A percentile compares a stretch with the other conserved stretches of the same genome.
phyloP scores from a whole-genome alignment of 192 early-diverging fungal species.

The Podila epigama region DNA sequence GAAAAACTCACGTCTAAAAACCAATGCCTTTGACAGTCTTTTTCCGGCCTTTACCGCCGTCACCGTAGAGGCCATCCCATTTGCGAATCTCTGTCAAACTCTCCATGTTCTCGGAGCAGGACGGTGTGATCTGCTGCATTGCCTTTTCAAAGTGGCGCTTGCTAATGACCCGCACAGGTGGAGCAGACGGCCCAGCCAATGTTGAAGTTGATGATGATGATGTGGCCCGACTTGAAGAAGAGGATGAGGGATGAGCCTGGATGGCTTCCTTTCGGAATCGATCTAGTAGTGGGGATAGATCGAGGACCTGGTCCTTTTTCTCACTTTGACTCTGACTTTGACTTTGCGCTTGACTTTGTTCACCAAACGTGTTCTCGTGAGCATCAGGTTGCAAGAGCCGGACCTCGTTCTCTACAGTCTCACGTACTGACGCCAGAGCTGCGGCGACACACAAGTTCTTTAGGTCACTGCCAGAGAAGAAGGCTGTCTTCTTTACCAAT shows the following conservation, averaged over 20 bases:
- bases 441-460: conserved; percentile 95
- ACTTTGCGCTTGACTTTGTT: too few species aligned
- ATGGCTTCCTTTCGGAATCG: conserved; percentile 21
- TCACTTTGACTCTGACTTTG: conserved; percentile 6
- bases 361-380: not conserved
- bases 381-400: not conserved
- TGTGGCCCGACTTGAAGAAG: conserved; percentile 4
- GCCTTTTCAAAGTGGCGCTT: conserved; percentile 86
- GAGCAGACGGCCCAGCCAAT: not conserved
- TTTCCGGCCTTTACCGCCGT: conserved; percentile 66
- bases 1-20: conserved; percentile 43
- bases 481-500: conserved; percentile 74
- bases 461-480: conserved; percentile 93
- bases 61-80: conserved; percentile 91
- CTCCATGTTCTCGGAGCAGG: conserved; percentile 89
- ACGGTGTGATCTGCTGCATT: conserved; percentile 83
- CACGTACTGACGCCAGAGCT: conserved; percentile 70
- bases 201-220: conserved; percentile 10
- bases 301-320: conserved; percentile 14
- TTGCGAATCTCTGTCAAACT: conserved; percentile 88
- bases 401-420: conserved; percentile 60
- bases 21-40: conserved; percentile 59
- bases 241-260: not conserved
- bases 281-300: conserved; percentile 28
- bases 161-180: conserved; percentile 49